Evolutionary conservation across 176 grass and related monocot species (phyloP).

Genomic region (Aegilops longissima): DNA sequence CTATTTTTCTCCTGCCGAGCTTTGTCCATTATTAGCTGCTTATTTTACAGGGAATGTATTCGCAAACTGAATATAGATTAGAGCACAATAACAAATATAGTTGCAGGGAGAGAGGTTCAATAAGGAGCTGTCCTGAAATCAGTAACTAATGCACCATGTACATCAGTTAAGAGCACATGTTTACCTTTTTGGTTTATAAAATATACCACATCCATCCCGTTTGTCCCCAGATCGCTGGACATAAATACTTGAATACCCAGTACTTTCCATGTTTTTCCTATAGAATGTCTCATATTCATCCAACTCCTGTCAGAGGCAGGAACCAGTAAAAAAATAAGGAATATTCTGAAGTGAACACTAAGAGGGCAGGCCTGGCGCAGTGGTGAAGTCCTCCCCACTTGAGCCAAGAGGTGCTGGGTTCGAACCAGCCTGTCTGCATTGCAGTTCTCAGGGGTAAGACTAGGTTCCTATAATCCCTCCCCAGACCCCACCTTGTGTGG

Average conservation of each 20-base stretch:
- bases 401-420: too few relatives aligned
- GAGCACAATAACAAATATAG: background rate
- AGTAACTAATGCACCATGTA: background rate
- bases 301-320: slow-evolving; percentile 59
- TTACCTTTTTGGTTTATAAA: slow-evolving; percentile 79
- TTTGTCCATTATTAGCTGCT: slow-evolving; percentile 11
- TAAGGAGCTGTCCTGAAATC: background rate
- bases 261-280: slow-evolving; percentile 82
- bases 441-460: too few relatives aligned
- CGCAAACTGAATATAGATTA: slow-evolving; percentile 1
- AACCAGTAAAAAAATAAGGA: slow-evolving; percentile 18
- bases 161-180: background rate
- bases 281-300: slow-evolving; percentile 90
- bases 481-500: too few relatives aligned
- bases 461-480: too few relatives aligned
- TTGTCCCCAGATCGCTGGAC: slow-evolving; percentile 85
- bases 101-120: slow-evolving; percentile 10
- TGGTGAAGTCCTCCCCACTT: too few relatives aligned
- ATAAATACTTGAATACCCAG: slow-evolving; percentile 89
- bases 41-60: background rate
- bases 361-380: background rate
- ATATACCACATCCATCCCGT: slow-evolving; percentile 91
- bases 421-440: too few relatives aligned
- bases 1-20: slow-evolving; percentile 1
- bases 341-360: background rate